Base-by-base conservation (phyloP, 345 rosid genomes). In the Populus deltoides region DNA sequence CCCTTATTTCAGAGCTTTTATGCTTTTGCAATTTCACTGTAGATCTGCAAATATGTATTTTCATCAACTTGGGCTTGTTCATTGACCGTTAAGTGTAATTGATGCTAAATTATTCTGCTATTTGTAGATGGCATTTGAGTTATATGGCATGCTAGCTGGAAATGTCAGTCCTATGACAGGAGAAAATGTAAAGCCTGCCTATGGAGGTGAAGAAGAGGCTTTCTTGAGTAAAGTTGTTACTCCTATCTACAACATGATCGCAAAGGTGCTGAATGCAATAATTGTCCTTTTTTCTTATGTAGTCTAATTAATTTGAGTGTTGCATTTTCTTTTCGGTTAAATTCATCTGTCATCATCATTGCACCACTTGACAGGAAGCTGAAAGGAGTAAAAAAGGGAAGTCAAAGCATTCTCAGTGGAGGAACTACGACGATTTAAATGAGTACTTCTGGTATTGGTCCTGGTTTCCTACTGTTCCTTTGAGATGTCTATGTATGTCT, bases 331-430 rank as follows among this genome's bases (percentile, higher is more conserved):
- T 18, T 81, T 77, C 62, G 25, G 43, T 59, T 41, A 41, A 20
- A 65, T 39, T 67, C 49, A 24, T 69, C 36, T 66, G 43, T 39
- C 36, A 45, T 57, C 39, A 35, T 68, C 51, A 66, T 66, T 79
- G 59, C n/a, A 55, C 73, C 81, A 45, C 81, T 81, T 85, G 69
- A 72, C 81, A 97, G 99, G 99, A 97, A 88, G 92, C 99, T 72
- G 86, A 88, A 83, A 87, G 91, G 86, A 92, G 96, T 85, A 85
- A 89, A 81, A 86, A 36, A 74, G 99, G 97, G 70, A 92, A 79
- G 83, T 97, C 99, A 80, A 97, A 97, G 87, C 99, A 97, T 83
- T 97, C 98, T 20, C 97, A 92, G 66, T 97, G 99, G 99, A 94
- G 99, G 81, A 97, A 97, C 77, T 97, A 97, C 78, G 99, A 97